Evolutionary conservation across 768 basidiomycete genomes (phyloP), one percentile per base, ranked within the genome.

Genomic region (Naganishia kalamii): DNA sequence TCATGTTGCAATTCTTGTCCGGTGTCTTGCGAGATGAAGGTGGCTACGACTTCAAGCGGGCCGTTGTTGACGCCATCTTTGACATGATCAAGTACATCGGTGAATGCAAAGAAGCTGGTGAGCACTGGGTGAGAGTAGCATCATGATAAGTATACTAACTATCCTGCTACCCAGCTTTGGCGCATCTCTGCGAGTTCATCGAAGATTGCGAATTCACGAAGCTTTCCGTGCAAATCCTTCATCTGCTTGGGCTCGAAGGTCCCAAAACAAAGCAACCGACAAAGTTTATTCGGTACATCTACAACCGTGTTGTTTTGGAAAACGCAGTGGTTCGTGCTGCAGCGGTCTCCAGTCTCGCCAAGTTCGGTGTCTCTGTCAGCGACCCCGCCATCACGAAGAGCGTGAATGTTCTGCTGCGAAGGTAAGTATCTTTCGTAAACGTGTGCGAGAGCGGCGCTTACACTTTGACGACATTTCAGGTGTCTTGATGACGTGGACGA

Each of bases 161-260:
- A 12, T 47, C 21, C 32, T 40, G 21, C 19, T 21, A 15, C 2
- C 3, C 66, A 79, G 96, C 96, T 0, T 84, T 99, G 48, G 94
- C 94, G 21, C 92, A 99, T 74, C 84, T 99, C 23, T 99, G 96
- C 82, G 96, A 99, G 77, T 99, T 99, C 77, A 99, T 99, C 76
- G 96, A 99, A 80, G 96, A 99, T 76, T 99, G 96, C 84, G 96
- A 99, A 78, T 99, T 98, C 75, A 97, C 94, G 33, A 99, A 98
- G 79, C 86, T 99, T 54, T 96, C 92, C 32, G 96, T 99, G 68
- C 89, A 94, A 50, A 91, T 99, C 71, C 84, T 99, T 27, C 90
- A 99, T 75, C 81, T 99, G 40, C 86, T 99, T 50, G 96, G 96
- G 35, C 84, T 92, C 65, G 96, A 99, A 80, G 96, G 94, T 11